These are phyloP conservation scores for Pseudevernia furfuracea DNA, from an alignment of 495 filamentous ascomycete genomes.

Conservation along the genomic window DNA sequence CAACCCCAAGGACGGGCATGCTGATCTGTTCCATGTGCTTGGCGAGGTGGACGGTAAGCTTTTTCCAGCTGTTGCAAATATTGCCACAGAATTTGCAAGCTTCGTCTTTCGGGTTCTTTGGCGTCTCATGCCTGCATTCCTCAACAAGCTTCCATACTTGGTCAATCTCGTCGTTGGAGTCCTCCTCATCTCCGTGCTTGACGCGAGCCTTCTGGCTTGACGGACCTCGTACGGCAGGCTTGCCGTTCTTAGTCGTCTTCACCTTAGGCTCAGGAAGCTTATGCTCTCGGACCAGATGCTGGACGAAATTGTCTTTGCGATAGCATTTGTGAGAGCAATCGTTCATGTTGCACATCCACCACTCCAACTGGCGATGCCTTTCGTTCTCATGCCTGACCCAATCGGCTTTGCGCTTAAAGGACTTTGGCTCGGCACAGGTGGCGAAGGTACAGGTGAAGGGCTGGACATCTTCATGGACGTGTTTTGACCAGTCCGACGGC, in stretches of 20 bases:
- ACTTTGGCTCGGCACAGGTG: slow-evolving; percentile 78
- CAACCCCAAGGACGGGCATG: slow-evolving; percentile 72
- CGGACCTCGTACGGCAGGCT: slow-evolving; percentile 26
- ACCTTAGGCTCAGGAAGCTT: slow-evolving; percentile 73
- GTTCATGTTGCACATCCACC: slow-evolving; percentile 77
- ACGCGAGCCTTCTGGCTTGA: slow-evolving; percentile 26
- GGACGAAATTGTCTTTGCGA: slow-evolving; percentile 90
- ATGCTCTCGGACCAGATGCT: slow-evolving; percentile 91
- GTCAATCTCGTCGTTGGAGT: slow-evolving; percentile 45
- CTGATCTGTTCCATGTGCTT: slow-evolving; percentile 95
- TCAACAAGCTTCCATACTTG: slow-evolving; percentile 72
- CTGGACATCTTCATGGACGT: slow-evolving; percentile 91
- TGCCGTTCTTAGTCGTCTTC: slow-evolving; percentile 37
- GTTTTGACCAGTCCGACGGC: slow-evolving; percentile 97
- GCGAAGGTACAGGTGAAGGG: slow-evolving; percentile 93
- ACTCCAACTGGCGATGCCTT: slow-evolving; percentile 82
- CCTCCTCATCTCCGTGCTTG: slow-evolving; percentile 42
- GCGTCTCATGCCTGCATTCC: slow-evolving; percentile 64
- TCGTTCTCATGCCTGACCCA: slow-evolving; percentile 97
- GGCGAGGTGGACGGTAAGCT: slow-evolving; percentile 87
- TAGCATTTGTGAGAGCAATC: slow-evolving; percentile 83
- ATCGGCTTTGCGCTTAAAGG: slow-evolving; percentile 95
- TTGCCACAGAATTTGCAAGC: slow-evolving; percentile 87
- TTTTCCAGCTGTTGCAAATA: slow-evolving; percentile 80
- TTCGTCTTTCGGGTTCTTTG: slow-evolving; percentile 61